phyloP scores from a whole-genome alignment of 2,329 filamentous ascomycete genomes.

The Diaporthe citri region DNA sequence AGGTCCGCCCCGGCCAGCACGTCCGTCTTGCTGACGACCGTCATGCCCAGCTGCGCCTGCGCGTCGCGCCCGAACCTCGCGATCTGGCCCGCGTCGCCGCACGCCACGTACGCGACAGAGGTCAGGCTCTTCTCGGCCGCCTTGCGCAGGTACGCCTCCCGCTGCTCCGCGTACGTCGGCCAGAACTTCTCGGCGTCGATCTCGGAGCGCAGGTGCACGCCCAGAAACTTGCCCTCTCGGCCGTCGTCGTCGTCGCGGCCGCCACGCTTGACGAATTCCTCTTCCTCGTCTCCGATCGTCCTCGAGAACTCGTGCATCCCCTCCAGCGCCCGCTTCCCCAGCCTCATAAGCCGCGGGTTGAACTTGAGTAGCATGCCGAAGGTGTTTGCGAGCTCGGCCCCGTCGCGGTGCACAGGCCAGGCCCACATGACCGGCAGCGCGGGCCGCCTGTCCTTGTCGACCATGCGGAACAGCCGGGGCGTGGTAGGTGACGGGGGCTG shows the following conservation, averaged over 20 bases:
- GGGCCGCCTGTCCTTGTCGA: slow-evolving; percentile 49
- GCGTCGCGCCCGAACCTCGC: slow-evolving; percentile 53
- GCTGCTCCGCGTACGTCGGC: slow-evolving; percentile 60
- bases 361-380: slow-evolving; percentile 58
- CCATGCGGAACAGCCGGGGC: slow-evolving; percentile 55
- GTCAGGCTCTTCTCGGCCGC: slow-evolving; percentile 46
- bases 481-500: slow-evolving; percentile 41
- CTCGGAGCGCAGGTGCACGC: slow-evolving; percentile 61
- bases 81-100: slow-evolving; percentile 58
- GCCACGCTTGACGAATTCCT: not conserved
- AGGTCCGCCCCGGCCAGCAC: slow-evolving; percentile 47
- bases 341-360: slow-evolving; percentile 54
- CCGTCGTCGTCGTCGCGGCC: not conserved
- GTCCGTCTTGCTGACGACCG: slow-evolving; percentile 54
- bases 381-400: slow-evolving; percentile 59
- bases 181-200: slow-evolving; percentile 59
- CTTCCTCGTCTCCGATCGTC: not conserved
- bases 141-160: slow-evolving; percentile 53
- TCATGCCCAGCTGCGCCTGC: slow-evolving; percentile 48
- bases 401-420: slow-evolving; percentile 61
- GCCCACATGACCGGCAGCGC: slow-evolving; percentile 54
- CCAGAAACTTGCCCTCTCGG: slow-evolving; percentile 49
- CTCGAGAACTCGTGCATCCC: slow-evolving; percentile 51
- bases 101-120: slow-evolving; percentile 59
- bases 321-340: slow-evolving; percentile 54